A percentile compares a stretch with the other conserved stretches of the same genome.
Evolutionary conservation across 2,329 filamentous ascomycete species (phyloP).

Genomic region (Simplicillium aogashimaense): DNA sequence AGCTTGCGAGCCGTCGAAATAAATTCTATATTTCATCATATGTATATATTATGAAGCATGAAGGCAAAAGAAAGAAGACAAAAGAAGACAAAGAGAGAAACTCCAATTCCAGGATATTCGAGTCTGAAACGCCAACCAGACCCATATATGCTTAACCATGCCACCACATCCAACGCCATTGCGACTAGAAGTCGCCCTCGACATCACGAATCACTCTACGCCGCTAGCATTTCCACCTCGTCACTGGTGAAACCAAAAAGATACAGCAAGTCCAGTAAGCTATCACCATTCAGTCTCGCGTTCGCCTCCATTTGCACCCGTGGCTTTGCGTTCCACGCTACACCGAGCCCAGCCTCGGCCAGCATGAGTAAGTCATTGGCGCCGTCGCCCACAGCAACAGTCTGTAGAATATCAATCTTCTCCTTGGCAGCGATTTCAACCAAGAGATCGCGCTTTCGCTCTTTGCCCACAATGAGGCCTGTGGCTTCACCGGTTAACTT

Average conservation of each 20-base stretch:
- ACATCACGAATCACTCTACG: constrained; percentile 9
- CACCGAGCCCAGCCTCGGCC: constrained; percentile 61
- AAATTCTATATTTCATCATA: background rate
- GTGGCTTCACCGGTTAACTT: constrained; percentile 63
- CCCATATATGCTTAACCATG: constrained; percentile 2
- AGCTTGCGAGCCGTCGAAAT: too few species aligned
- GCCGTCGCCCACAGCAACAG: constrained; percentile 69
- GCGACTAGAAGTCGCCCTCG: background rate
- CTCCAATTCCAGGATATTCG: background rate
- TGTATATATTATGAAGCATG: background rate
- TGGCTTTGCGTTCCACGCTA: constrained; percentile 80
- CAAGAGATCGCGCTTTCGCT: constrained; percentile 64
- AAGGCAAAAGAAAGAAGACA: background rate
- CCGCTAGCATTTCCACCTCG: constrained; percentile 43
- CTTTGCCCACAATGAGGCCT: constrained; percentile 64
- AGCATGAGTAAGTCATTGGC: constrained; percentile 80
- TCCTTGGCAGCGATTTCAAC: constrained; percentile 61
- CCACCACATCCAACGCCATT: background rate
- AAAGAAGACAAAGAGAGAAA: background rate
- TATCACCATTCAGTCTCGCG: constrained; percentile 60
- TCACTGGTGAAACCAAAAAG: constrained; percentile 62
- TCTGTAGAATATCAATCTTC: constrained; percentile 53
- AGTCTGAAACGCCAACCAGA: background rate
- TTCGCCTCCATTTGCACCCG: constrained; percentile 70
- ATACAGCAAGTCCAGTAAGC: constrained; percentile 61